phyloP scores from a whole-genome alignment of 306 rosid genomes.

The Hippophae gyantsensis region DNA sequence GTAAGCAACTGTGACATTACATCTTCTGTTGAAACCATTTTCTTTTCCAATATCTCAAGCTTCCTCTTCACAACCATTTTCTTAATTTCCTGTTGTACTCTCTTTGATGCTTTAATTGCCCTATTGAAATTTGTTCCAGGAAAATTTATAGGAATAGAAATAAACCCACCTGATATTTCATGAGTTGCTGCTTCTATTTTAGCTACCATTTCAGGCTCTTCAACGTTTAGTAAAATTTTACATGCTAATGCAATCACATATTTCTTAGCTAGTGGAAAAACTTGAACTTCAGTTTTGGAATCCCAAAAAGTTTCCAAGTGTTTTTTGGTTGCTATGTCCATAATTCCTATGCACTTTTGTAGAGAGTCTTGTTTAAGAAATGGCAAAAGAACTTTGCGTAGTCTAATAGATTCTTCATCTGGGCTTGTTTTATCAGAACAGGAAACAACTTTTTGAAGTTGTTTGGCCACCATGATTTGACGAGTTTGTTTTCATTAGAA shows the following conservation, averaged over 20 bases:
- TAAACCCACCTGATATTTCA: slow-evolving; percentile 6
- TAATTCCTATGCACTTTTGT: slow-evolving; percentile 12
- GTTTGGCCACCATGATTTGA: slow-evolving; percentile 17
- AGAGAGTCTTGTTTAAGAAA: slow-evolving; percentile 5
- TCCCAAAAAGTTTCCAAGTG: slow-evolving; percentile 4
- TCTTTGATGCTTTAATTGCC: slow-evolving; percentile 1
- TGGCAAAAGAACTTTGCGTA: not conserved
- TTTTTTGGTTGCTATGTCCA: slow-evolving; percentile 3
- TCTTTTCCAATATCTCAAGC: not conserved
- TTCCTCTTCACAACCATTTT: slow-evolving; percentile 5
- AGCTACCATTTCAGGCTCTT: not conserved
- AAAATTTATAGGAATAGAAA: slow-evolving; percentile 9
- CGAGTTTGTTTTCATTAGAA: slow-evolving; percentile 14
- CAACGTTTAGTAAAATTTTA: slow-evolving; percentile 1
- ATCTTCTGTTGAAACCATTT: not conserved
- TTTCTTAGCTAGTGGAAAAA: not conserved
- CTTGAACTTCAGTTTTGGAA: not conserved
- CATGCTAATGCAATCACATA: not conserved
- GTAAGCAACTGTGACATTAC: slow-evolving; percentile 7
- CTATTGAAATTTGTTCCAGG: slow-evolving; percentile 16
- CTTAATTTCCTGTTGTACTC: slow-evolving; percentile 3
- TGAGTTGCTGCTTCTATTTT: not conserved
- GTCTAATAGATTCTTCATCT: not conserved
- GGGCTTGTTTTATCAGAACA: not conserved
- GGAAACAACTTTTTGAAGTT: slow-evolving; percentile 4